phyloP scores from a whole-genome alignment of 2,329 filamentous ascomycete species.

The Myriangium duriaei region DNA sequence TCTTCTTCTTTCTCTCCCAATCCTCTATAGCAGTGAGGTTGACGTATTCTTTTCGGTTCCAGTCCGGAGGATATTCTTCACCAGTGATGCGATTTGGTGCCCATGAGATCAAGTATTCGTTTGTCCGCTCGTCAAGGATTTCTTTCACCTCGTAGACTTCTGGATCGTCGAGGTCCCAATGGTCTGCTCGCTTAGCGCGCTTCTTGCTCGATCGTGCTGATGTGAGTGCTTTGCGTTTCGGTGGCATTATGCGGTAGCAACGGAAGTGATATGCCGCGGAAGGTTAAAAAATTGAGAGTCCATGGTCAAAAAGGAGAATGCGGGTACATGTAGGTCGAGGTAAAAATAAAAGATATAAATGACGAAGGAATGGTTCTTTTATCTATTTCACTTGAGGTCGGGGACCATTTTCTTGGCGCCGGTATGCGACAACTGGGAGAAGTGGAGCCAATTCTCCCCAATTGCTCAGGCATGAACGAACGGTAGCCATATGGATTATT shows the following conservation, averaged over 20 bases:
- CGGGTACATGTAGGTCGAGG: too few species aligned
- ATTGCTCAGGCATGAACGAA: too few species aligned
- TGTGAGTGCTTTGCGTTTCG: conserved; percentile 8
- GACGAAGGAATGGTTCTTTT: too few species aligned
- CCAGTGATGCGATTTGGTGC: conserved; percentile 39
- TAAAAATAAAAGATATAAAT: too few species aligned
- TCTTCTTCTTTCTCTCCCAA: conserved; percentile 23
- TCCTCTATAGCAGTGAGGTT: conserved; percentile 25
- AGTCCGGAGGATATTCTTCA: conserved; percentile 36
- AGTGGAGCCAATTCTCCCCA: too few species aligned
- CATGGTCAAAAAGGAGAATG: conserved; percentile 4
- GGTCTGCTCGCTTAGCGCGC: conserved; percentile 5
- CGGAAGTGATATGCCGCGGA: too few species aligned
- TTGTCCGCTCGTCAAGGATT: conserved; percentile 23
- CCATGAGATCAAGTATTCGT: conserved; percentile 46
- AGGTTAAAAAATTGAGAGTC: too few species aligned
- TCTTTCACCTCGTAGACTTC: conserved; percentile 17
- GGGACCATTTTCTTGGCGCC: too few species aligned
- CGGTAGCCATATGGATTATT: too few species aligned
- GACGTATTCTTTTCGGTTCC: conserved; percentile 34
- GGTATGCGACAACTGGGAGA: too few species aligned
- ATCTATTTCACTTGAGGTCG: too few species aligned
- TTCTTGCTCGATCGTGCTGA: conserved; percentile 9
- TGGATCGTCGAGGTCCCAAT: conserved; percentile 18
- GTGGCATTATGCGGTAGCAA: conserved; percentile 8